These are phyloP conservation scores for Colletotrichum liriopes DNA, from an alignment of 2,329 filamentous ascomycete genomes.

Conservation along the genomic window DNA sequence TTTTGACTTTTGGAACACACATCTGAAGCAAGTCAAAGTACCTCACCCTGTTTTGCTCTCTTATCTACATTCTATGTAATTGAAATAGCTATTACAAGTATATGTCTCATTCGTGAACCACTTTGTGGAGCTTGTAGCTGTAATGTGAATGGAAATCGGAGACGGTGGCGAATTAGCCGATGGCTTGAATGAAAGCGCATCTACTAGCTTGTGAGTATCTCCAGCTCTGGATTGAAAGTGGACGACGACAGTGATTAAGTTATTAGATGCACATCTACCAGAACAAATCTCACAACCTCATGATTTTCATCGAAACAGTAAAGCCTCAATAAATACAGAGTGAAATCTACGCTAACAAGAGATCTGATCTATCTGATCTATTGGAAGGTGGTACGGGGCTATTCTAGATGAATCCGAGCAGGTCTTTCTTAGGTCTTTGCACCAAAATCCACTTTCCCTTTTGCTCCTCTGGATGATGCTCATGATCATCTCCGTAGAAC, in stretches of 20 bases:
- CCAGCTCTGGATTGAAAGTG: neutral
- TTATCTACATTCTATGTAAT: no score
- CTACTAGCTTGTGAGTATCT: neutral
- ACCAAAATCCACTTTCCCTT: slow-evolving; percentile 7
- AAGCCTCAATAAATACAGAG: neutral
- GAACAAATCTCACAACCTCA: neutral
- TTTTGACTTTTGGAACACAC: no score
- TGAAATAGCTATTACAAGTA: no score
- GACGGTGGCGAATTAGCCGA: no score
- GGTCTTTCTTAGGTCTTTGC: slow-evolving; percentile 25
- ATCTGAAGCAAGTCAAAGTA: no score
- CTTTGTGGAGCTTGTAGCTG: neutral
- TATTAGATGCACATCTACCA: neutral
- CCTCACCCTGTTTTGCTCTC: no score
- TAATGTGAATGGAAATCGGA: neutral
- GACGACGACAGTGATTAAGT: no score
- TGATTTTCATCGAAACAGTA: neutral
- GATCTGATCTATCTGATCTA: neutral
- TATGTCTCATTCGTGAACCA: no score
- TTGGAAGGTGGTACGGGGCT: neutral
- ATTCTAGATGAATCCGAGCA: slow-evolving; percentile 31
- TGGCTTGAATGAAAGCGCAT: neutral
- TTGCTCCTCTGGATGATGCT: neutral
- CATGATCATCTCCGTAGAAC: neutral
- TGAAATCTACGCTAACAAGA: neutral